Conservation (phyloP, 441 rosid species). For the Raphanus hybrid region DNA sequence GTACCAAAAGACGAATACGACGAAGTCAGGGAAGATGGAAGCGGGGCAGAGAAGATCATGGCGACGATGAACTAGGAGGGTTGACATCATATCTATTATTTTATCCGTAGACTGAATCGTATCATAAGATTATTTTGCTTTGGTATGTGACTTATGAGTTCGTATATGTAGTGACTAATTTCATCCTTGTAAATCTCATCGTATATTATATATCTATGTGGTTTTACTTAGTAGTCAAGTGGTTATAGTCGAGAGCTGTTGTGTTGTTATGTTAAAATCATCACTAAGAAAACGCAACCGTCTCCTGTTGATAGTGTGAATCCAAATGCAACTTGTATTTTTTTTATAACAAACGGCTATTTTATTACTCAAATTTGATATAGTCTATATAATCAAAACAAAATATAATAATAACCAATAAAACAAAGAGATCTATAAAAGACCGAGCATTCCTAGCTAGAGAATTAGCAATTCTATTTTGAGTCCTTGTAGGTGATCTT, state of each 20-base stretch:
- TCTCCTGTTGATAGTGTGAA: constrained; percentile 10
- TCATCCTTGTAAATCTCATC: too few relatives aligned
- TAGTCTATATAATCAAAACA: too few relatives aligned
- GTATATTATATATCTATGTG: constrained; percentile 7
- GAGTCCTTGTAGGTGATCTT: too few relatives aligned
- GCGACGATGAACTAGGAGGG: background rate
- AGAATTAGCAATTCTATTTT: too few relatives aligned
- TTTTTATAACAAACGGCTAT: too few relatives aligned
- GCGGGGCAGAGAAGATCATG: background rate
- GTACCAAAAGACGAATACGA: background rate
- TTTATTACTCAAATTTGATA: too few relatives aligned
- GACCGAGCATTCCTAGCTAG: too few relatives aligned
- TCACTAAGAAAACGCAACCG: background rate
- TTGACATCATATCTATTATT: too few relatives aligned
- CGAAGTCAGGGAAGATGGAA: background rate
- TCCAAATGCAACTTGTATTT: constrained; percentile 29
- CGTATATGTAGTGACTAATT: background rate
- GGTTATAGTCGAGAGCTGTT: background rate
- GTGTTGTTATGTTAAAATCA: background rate
- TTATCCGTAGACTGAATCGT: background rate
- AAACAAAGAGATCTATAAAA: too few relatives aligned
- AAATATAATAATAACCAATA: too few relatives aligned
- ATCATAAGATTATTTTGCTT: background rate
- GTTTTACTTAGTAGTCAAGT: background rate
- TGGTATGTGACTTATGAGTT: background rate